Evolutionary conservation across 2,329 filamentous ascomycete genomes (phyloP).

Genomic region (Taxawa tesnikishii): DNA sequence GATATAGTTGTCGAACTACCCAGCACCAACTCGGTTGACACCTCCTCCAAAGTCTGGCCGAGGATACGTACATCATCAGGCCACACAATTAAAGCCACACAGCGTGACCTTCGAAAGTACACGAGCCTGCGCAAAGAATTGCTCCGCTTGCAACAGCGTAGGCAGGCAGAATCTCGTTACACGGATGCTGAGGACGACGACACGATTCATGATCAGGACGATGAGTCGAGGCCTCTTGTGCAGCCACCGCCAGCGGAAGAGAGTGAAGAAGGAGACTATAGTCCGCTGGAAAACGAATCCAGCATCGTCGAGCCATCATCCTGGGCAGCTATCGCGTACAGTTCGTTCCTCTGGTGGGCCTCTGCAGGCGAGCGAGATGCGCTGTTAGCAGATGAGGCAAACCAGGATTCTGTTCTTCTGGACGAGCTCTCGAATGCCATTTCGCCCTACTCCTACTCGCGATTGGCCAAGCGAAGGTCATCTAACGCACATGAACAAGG

Average conservation of each 20-base stretch:
- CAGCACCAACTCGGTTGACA: slow-evolving; percentile 31
- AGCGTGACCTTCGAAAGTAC: slow-evolving; percentile 78
- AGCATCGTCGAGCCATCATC: slow-evolving; percentile 42
- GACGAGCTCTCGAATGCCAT: slow-evolving; percentile 23
- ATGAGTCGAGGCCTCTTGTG: slow-evolving; percentile 12
- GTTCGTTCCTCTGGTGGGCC: slow-evolving; percentile 83
- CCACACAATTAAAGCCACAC: slow-evolving; percentile 65
- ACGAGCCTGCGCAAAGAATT: slow-evolving; percentile 55
- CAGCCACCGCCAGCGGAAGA: slow-evolving; percentile 1
- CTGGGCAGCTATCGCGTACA: slow-evolving; percentile 66
- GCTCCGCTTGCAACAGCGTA: slow-evolving; percentile 19
- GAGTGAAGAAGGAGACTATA: slow-evolving; percentile 8
- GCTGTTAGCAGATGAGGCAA: slow-evolving; percentile 41
- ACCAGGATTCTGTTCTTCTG: slow-evolving; percentile 33
- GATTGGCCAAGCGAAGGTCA: slow-evolving; percentile 7
- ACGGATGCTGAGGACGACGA: slow-evolving; percentile 10
- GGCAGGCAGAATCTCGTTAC: slow-evolving; percentile 16
- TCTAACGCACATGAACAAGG: slow-evolving; percentile 28
- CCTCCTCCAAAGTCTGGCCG: slow-evolving; percentile 48
- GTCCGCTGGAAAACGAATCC: slow-evolving; percentile 12
- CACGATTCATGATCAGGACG: slow-evolving; percentile 8
- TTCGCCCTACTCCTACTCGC: slow-evolving; percentile 4
- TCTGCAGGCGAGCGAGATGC: slow-evolving; percentile 62
- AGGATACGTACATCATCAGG: slow-evolving; percentile 54
- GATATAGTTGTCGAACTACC: slow-evolving; percentile 82